These are phyloP conservation scores for Ceratobasidium sp. DNA, from an alignment of 1,284 basidiomycete species.

Conservation along the genomic window DNA sequence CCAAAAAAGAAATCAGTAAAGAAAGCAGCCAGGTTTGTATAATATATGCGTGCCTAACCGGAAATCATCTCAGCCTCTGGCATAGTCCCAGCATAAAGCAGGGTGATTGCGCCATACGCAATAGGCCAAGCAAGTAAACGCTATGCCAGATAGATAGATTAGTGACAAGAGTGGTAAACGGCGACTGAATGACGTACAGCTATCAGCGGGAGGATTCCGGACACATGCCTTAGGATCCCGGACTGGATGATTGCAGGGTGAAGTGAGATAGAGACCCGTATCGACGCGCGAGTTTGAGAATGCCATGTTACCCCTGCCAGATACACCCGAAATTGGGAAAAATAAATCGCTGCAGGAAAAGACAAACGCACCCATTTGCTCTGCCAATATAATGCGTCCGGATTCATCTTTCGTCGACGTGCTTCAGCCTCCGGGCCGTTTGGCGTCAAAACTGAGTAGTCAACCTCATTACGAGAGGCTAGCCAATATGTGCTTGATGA, in stretches of 20 bases:
- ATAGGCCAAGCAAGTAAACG: background rate
- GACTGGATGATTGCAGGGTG: conserved; percentile 47
- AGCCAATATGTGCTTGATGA: background rate
- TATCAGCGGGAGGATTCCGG: background rate
- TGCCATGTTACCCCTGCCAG: conserved; percentile 48
- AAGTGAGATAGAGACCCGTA: conserved; percentile 51
- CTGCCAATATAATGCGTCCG: conserved; percentile 21
- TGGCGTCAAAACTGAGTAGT: conserved; percentile 12
- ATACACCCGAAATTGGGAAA: too few species aligned
- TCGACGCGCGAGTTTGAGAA: conserved; percentile 49
- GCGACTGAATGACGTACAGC: too few species aligned
- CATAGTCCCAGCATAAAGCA: conserved; percentile 38
- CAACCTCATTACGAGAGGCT: background rate
- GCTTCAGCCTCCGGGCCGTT: conserved; percentile 14
- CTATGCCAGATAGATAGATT: too few species aligned
- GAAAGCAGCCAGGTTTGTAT: background rate
- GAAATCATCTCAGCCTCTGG: conserved; percentile 29
- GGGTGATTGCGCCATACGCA: conserved; percentile 37
- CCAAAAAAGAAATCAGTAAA: background rate
- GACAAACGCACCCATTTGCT: conserved; percentile 34
- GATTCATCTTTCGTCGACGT: conserved; percentile 12
- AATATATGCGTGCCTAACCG: conserved; percentile 19
- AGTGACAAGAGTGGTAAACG: too few species aligned
- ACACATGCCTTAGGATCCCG: conserved; percentile 47
- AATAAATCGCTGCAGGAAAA: background rate